phyloP scores from a whole-genome alignment of 106 monocot species.

The Narthecium ossifragum region DNA sequence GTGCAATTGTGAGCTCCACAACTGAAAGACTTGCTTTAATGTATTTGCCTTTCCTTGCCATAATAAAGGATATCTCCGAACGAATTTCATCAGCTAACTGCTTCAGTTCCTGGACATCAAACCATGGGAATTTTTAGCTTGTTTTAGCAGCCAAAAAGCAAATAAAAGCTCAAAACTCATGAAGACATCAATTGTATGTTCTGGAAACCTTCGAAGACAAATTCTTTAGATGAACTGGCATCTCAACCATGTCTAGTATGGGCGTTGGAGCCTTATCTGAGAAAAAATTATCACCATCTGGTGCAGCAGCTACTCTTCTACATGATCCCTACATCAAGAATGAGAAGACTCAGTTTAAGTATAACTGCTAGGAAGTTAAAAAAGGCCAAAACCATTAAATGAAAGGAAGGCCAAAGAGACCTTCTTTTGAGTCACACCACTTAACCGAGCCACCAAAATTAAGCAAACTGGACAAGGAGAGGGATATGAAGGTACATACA shows the following conservation, averaged over 20 bases:
- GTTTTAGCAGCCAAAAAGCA: neutral
- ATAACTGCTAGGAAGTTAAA: neutral
- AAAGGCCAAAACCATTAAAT: neutral
- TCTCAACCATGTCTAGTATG: conserved; percentile 72
- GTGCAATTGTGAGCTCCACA: conserved; percentile 76
- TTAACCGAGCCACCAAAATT: neutral
- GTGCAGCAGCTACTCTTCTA: conserved; percentile 23
- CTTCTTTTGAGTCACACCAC: neutral
- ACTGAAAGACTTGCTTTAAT: conserved; percentile 80
- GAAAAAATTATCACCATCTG: conserved; percentile 40
- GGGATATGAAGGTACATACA: no score
- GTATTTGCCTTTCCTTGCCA: conserved; percentile 76
- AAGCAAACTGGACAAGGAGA: neutral
- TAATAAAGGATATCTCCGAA: conserved; percentile 57
- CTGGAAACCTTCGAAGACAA: conserved; percentile 36
- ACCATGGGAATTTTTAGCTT: conserved; percentile 1
- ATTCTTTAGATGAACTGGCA: conserved; percentile 87
- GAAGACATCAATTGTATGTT: neutral
- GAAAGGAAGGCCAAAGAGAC: neutral
- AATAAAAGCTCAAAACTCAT: neutral
- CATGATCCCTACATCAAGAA: conserved; percentile 14
- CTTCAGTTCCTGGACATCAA: conserved; percentile 49
- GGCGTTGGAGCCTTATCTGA: conserved; percentile 79
- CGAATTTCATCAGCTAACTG: conserved; percentile 71
- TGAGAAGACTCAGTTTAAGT: neutral